Conservation (phyloP, 371 early-diverging fungal genomes). For the Apophysomyces variabilis region DNA sequence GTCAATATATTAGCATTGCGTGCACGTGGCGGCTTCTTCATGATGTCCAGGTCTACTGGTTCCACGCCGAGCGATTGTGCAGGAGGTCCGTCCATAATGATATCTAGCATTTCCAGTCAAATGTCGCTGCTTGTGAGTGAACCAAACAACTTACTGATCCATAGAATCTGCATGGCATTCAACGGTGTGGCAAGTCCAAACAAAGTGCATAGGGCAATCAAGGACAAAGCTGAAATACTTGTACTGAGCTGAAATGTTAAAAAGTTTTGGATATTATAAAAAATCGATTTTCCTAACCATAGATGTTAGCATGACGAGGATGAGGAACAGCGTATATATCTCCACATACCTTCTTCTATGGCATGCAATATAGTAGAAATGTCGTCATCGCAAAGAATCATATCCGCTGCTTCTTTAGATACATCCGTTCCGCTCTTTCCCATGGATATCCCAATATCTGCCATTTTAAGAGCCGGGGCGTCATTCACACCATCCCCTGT, state of each 20-base stretch:
- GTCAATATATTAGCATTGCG: conserved; percentile 80
- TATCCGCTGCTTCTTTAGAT: conserved; percentile 90
- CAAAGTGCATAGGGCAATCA: conserved; percentile 87
- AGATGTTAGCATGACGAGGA: not conserved
- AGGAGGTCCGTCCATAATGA: conserved; percentile 93
- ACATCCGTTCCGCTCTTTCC: conserved; percentile 91
- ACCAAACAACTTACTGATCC: conserved; percentile 81
- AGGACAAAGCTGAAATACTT: conserved; percentile 79
- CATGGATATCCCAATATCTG: conserved; percentile 94
- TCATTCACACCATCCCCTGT: conserved; percentile 99
- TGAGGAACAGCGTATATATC: no score
- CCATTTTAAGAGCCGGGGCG: conserved; percentile 87
- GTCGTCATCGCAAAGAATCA: conserved; percentile 91
- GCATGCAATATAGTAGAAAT: conserved; percentile 83
- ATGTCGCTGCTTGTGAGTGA: not conserved
- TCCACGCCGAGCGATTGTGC: conserved; percentile 93
- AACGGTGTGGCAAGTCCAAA: conserved; percentile 90
- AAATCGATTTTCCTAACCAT: conserved; percentile 77
- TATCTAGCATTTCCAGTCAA: conserved; percentile 59
- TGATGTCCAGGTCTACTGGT: conserved; percentile 81
- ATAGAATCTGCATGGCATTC: conserved; percentile 97
- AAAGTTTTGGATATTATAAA: conserved; percentile 93
- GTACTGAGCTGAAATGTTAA: conserved; percentile 90
- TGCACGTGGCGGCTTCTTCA: conserved; percentile 82
- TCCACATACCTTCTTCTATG: conserved; percentile 78